Conservation (phyloP, 1,139 yeast genomes). For the Geotrichum siamense region DNA sequence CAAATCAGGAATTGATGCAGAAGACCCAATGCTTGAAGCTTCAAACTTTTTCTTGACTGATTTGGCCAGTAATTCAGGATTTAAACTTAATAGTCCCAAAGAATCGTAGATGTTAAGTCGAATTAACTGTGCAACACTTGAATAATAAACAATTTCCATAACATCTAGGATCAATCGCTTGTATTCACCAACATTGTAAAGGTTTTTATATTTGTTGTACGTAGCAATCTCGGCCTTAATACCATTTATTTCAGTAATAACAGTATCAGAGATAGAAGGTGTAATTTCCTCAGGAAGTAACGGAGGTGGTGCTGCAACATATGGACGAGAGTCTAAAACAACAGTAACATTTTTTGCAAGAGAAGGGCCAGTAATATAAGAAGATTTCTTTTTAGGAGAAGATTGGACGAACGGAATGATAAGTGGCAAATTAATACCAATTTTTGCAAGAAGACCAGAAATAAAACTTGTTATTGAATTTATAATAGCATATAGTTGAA, state of each 20-base stretch:
- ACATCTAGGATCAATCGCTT: constrained; percentile 22
- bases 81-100: constrained; percentile 18
- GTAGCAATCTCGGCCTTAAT: constrained; percentile 14
- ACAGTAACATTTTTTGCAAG: constrained; percentile 23
- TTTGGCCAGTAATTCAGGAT: constrained; percentile 17
- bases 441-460: background rate
- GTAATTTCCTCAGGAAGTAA: constrained; percentile 18
- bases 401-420: background rate
- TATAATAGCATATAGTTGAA: background rate
- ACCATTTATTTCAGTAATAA: constrained; percentile 17
- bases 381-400: background rate
- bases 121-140: constrained; percentile 19
- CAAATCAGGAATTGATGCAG: constrained; percentile 12
- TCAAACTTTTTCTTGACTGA: constrained; percentile 14
- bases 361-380: constrained; percentile 9
- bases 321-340: constrained; percentile 19
- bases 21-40: constrained; percentile 8
- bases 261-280: constrained; percentile 13
- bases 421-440: background rate
- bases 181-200: constrained; percentile 19
- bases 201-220: constrained; percentile 13
- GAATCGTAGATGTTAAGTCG: constrained; percentile 25
- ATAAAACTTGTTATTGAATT: background rate
- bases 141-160: constrained; percentile 22
- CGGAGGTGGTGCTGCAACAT: constrained; percentile 21